phyloP scores from a whole-genome alignment of 169 alveolate genomes.

The Cryptosporidium muris region DNA sequence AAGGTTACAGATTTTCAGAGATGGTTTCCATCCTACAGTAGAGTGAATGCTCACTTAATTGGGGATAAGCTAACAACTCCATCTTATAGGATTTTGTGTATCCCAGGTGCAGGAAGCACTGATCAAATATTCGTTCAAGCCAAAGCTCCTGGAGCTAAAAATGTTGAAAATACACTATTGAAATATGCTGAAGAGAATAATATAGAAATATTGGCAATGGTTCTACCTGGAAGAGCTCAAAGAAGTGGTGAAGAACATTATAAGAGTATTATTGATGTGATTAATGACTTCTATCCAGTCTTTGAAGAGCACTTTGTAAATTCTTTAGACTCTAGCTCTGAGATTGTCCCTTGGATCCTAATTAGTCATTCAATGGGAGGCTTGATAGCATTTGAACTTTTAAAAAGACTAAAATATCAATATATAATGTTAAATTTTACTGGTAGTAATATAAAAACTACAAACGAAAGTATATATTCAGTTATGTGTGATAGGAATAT shows the following conservation, averaged over 20 bases:
- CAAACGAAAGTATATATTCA: background rate
- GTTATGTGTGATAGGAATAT: slow-evolving; percentile 27
- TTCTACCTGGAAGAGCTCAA: slow-evolving; percentile 66
- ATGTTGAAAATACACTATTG: background rate
- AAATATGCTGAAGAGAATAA: slow-evolving; percentile 47
- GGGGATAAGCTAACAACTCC: slow-evolving; percentile 5
- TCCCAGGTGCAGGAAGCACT: slow-evolving; percentile 71
- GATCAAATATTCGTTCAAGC: slow-evolving; percentile 39
- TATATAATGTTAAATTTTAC: background rate
- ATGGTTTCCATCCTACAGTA: slow-evolving; percentile 60
- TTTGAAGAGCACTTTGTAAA: slow-evolving; percentile 35
- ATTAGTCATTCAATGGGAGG: slow-evolving; percentile 70
- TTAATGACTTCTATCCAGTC: slow-evolving; percentile 45
- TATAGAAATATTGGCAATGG: slow-evolving; percentile 35
- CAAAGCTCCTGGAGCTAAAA: background rate
- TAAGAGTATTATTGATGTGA: slow-evolving; percentile 6
- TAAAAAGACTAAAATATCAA: slow-evolving; percentile 40
- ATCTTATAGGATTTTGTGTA: slow-evolving; percentile 30
- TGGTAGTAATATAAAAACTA: slow-evolving; percentile 2
- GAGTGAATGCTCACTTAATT: slow-evolving; percentile 21
- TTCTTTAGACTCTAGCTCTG: background rate
- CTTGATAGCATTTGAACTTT: slow-evolving; percentile 31
- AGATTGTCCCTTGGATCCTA: slow-evolving; percentile 31
- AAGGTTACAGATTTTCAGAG: slow-evolving; percentile 10
- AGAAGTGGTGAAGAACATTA: slow-evolving; percentile 41